Conservation (phyloP, 176 grass and related monocot genomes). For the Avena insularis region DNA sequence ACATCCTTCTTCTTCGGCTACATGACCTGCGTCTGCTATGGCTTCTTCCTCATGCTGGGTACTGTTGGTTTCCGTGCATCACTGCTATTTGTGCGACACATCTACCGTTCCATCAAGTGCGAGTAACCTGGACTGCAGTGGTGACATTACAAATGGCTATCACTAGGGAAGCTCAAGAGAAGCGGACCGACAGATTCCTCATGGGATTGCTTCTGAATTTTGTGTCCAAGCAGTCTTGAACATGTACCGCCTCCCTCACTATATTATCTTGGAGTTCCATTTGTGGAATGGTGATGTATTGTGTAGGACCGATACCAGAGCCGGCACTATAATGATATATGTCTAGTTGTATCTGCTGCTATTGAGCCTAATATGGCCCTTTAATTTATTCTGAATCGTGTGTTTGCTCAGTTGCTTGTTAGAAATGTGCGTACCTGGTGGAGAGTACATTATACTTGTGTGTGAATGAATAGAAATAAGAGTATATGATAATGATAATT, state of each 20-base stretch:
- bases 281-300: slow-evolving; percentile 1
- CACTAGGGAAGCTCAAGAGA: neutral
- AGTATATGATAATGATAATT: neutral
- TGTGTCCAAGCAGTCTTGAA: slow-evolving; percentile 24
- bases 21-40: slow-evolving; percentile 96
- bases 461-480: neutral
- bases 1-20: slow-evolving; percentile 98
- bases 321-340: slow-evolving; percentile 10
- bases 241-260: slow-evolving; percentile 12
- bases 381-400: neutral
- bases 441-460: neutral
- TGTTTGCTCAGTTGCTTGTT: slow-evolving; percentile 15
- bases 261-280: slow-evolving; percentile 6
- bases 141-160: neutral
- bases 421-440: slow-evolving; percentile 3
- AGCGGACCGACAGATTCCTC: neutral
- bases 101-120: slow-evolving; percentile 92
- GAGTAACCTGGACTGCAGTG: slow-evolving; percentile 51
- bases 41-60: slow-evolving; percentile 96
- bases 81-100: slow-evolving; percentile 84
- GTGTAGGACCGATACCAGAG: slow-evolving; percentile 33
- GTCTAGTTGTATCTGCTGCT: slow-evolving; percentile 19
- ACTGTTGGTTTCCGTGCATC: slow-evolving; percentile 86
- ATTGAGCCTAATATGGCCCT: neutral
- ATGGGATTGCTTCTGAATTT: slow-evolving; percentile 17